Evolutionary conservation across 176 grass and related monocot genomes (phyloP).

Genomic region (Raddia distichophylla): DNA sequence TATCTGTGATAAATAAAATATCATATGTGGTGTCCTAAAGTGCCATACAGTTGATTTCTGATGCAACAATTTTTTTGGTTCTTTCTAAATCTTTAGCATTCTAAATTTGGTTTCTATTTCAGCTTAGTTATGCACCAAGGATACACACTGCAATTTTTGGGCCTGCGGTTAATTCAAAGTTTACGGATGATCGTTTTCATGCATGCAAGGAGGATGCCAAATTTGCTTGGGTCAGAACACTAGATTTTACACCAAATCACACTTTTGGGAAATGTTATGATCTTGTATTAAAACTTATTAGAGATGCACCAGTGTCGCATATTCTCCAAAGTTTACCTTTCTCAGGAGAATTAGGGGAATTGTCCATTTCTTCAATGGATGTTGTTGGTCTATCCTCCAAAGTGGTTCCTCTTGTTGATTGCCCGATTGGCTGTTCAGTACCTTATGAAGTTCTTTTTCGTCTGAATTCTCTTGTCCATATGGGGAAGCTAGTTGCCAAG

Average conservation of each 20-base stretch:
- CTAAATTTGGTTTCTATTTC: constrained; percentile 36
- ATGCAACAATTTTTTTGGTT: constrained; percentile 32
- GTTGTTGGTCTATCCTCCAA: constrained; percentile 36
- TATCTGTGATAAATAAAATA: not conserved
- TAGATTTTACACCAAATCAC: constrained; percentile 77
- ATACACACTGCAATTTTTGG: constrained; percentile 59
- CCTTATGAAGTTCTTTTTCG: constrained; percentile 85
- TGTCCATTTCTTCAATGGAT: constrained; percentile 41
- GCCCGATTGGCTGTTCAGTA: constrained; percentile 60
- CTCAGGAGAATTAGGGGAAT: constrained; percentile 60
- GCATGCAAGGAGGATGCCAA: constrained; percentile 70
- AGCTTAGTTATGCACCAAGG: constrained; percentile 91
- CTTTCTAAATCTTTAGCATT: constrained; percentile 19
- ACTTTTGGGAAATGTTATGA: constrained; percentile 73
- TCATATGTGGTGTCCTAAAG: constrained; percentile 17
- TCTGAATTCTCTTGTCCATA: constrained; percentile 89
- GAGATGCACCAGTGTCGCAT: constrained; percentile 47
- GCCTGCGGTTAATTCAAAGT: constrained; percentile 57
- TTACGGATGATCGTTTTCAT: constrained; percentile 69
- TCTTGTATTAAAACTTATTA: constrained; percentile 59
- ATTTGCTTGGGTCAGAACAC: constrained; percentile 72
- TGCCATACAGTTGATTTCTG: constrained; percentile 36
- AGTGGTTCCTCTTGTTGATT: constrained; percentile 76
- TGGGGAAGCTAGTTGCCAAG: constrained; percentile 75
- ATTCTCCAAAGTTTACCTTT: constrained; percentile 66